These are phyloP conservation scores for Aquilaria malaccensis DNA, from an alignment of 345 rosid genomes.

Conservation along the genomic window DNA sequence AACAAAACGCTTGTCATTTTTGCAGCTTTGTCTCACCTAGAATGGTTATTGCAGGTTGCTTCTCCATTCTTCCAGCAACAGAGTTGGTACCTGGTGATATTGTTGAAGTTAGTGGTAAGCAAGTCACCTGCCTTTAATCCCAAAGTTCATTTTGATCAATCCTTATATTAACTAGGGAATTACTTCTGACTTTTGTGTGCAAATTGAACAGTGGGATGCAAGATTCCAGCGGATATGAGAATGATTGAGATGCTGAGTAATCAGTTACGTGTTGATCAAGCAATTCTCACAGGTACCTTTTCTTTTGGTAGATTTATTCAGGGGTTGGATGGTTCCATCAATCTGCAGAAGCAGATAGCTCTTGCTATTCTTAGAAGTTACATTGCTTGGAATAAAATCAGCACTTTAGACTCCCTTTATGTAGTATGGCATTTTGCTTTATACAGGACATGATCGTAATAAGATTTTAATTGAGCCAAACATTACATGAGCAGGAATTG, in stretches of 20 bases:
- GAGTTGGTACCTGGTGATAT: conserved; percentile 97
- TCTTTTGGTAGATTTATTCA: background rate
- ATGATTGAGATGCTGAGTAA: conserved; percentile 89
- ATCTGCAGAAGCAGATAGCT: too few species aligned
- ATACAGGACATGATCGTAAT: too few species aligned
- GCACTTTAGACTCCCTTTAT: too few species aligned
- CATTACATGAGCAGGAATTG: too few species aligned
- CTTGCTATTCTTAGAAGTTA: too few species aligned
- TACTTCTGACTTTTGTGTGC: conserved; percentile 15
- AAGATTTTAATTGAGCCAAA: too few species aligned
- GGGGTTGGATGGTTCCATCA: too few species aligned
- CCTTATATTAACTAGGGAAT: conserved; percentile 4
- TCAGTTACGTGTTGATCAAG: conserved; percentile 94
- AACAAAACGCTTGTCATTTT: background rate
- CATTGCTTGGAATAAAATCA: too few species aligned
- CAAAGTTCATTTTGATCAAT: background rate
- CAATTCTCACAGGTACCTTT: conserved; percentile 85
- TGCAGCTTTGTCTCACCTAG: background rate
- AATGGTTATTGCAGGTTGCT: conserved; percentile 62
- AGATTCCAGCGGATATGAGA: conserved; percentile 98
- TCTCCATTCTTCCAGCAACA: conserved; percentile 90
- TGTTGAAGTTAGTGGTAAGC: conserved; percentile 87
- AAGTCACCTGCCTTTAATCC: conserved; percentile 9
- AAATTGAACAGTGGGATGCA: conserved; percentile 73
- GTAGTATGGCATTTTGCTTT: too few species aligned